Conservation (phyloP, 495 filamentous ascomycete species). For the Amphirosellinia nigrospora region DNA sequence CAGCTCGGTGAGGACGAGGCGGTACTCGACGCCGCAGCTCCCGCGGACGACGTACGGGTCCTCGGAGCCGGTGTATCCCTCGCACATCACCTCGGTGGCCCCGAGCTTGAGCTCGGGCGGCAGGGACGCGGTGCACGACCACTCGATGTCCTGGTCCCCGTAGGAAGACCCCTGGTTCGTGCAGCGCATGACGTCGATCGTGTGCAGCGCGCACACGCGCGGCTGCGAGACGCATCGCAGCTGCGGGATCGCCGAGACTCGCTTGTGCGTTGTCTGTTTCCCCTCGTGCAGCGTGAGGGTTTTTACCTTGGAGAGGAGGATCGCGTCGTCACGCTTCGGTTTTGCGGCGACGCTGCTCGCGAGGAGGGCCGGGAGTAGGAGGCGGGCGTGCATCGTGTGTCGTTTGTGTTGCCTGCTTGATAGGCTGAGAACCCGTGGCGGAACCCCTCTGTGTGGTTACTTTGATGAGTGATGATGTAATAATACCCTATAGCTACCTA, state of each 20-base stretch:
- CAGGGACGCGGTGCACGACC: conserved; percentile 83
- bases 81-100: conserved; percentile 88
- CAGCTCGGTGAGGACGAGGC: conserved; percentile 77
- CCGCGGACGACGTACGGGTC: conserved; percentile 88
- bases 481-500: too few relatives aligned
- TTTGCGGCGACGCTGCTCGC: conserved; percentile 36
- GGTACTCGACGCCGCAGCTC: conserved; percentile 92
- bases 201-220: conserved; percentile 65
- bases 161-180: conserved; percentile 79
- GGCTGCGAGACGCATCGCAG: conserved; percentile 79
- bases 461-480: too few relatives aligned
- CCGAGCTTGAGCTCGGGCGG: conserved; percentile 89
- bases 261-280: conserved; percentile 70
- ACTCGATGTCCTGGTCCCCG: conserved; percentile 75
- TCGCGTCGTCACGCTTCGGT: conserved; percentile 53
- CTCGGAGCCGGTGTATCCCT: conserved; percentile 77
- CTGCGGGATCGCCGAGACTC: conserved; percentile 78
- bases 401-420: background rate
- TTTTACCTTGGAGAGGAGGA: conserved; percentile 79
- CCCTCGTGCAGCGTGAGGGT: conserved; percentile 74
- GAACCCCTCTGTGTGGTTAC: background rate
- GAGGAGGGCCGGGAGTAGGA: conserved; percentile 46
- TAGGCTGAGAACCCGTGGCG: conserved; percentile 8
- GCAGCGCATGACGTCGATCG: conserved; percentile 84
- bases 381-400: conserved; percentile 24